phyloP scores from a whole-genome alignment of 345 rosid species.

The Salix caprea region DNA sequence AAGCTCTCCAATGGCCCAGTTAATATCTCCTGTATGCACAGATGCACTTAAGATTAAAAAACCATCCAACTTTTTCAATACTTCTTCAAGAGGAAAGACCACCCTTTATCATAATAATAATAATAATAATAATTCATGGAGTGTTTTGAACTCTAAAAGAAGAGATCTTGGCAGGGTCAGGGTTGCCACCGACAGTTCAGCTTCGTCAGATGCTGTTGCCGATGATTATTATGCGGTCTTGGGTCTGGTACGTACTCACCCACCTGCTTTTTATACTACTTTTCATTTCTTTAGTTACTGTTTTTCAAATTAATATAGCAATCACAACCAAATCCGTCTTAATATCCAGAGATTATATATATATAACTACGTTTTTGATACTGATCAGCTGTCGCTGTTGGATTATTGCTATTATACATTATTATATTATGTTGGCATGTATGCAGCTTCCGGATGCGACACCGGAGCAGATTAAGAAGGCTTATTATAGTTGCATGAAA shows the following conservation, averaged over 20 bases:
- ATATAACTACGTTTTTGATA: background rate
- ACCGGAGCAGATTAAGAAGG: constrained; percentile 80
- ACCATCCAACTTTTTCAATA: constrained; percentile 13
- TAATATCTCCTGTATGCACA: constrained; percentile 66
- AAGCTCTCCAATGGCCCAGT: constrained; percentile 58
- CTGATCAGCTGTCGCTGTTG: background rate
- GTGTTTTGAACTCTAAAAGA: constrained; percentile 29
- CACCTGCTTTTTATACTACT: background rate
- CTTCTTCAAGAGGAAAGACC: background rate
- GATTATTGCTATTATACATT: too few relatives aligned
- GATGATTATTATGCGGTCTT: constrained; percentile 86
- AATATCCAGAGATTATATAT: too few relatives aligned
- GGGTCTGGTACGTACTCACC: constrained; percentile 54
- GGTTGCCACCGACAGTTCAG: constrained; percentile 50
- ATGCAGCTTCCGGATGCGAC: constrained; percentile 84
- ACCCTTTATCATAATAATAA: too few relatives aligned
- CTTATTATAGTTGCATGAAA: constrained; percentile 95
- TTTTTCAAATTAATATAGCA: too few relatives aligned
- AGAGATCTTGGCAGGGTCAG: constrained; percentile 38
- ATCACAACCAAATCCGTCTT: too few relatives aligned
- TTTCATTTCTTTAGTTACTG: background rate
- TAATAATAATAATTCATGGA: background rate
- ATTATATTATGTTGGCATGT: background rate
- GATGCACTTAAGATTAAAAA: constrained; percentile 57
- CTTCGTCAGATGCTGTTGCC: constrained; percentile 45